These are phyloP conservation scores for Mortierella sp. DNA, from an alignment of 371 early-diverging fungal genomes.

Conservation along the genomic window DNA sequence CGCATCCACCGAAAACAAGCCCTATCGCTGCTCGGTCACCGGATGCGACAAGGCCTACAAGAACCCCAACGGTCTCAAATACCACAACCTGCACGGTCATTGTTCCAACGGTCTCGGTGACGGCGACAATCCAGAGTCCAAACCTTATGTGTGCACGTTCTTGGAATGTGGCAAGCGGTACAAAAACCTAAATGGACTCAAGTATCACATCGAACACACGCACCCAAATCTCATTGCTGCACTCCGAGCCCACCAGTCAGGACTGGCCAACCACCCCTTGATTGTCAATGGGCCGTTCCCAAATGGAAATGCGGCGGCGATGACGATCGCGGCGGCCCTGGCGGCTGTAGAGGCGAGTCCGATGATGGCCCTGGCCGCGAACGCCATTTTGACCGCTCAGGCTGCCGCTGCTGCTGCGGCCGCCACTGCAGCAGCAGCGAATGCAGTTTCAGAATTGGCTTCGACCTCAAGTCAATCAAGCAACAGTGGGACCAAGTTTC, in stretches of 20 bases:
- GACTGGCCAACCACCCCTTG: constrained; percentile 26
- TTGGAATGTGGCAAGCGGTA: constrained; percentile 90
- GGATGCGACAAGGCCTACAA: constrained; percentile 64
- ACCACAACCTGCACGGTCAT: constrained; percentile 88
- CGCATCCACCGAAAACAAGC: constrained; percentile 62
- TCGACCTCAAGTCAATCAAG: neutral
- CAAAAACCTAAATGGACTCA: constrained; percentile 97
- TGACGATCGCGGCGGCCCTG: constrained; percentile 47
- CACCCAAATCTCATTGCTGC: constrained; percentile 63
- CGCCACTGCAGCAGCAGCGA: neutral
- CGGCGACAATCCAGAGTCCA: constrained; percentile 61
- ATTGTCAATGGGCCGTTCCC: constrained; percentile 2
- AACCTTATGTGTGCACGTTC: constrained; percentile 88
- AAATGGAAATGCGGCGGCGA: constrained; percentile 17
- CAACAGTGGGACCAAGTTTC: neutral
- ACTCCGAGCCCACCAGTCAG: constrained; percentile 45
- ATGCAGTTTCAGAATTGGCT: neutral
- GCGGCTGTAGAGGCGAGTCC: constrained; percentile 38
- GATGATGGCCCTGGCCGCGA: constrained; percentile 48
- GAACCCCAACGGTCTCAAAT: constrained; percentile 96
- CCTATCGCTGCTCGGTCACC: constrained; percentile 80
- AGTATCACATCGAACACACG: constrained; percentile 91
- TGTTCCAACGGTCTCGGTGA: constrained; percentile 59
- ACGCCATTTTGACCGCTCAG: constrained; percentile 42
- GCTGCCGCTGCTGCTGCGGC: constrained; percentile 20